These are phyloP conservation scores for Globisporangium uncinulatum DNA, from an alignment of 352 stramenopile genomes.

Conservation along the genomic window DNA sequence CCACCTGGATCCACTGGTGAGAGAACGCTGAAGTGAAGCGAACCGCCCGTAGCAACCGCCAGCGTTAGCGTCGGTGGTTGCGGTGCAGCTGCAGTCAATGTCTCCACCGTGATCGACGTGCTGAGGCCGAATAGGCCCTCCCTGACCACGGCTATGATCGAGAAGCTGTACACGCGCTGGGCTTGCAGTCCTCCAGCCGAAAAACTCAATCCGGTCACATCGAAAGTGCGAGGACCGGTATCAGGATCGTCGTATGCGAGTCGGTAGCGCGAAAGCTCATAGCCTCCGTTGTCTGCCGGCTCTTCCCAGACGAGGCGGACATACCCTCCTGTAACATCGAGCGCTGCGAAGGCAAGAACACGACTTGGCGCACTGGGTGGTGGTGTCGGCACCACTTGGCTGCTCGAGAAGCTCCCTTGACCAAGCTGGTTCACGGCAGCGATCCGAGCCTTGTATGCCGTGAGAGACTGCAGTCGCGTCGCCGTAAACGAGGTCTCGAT, in stretches of 20 bases:
- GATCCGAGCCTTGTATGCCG: slow-evolving; percentile 21
- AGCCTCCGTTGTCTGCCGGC: slow-evolving; percentile 27
- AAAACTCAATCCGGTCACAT: slow-evolving; percentile 1
- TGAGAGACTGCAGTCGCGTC: slow-evolving; percentile 19
- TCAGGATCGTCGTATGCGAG: slow-evolving; percentile 17
- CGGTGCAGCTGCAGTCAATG: slow-evolving; percentile 12
- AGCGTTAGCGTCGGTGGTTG: slow-evolving; percentile 20
- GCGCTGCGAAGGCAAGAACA: slow-evolving; percentile 13
- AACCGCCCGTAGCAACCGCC: slow-evolving; percentile 35
- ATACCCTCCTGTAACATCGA: slow-evolving; percentile 20
- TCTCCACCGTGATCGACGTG: slow-evolving; percentile 8
- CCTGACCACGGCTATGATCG: slow-evolving; percentile 12
- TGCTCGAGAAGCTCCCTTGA: slow-evolving; percentile 18
- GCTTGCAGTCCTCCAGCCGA: slow-evolving; percentile 22
- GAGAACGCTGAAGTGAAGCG: slow-evolving; percentile 28
- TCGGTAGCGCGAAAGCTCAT: slow-evolving; percentile 18
- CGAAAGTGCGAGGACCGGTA: slow-evolving; percentile 4
- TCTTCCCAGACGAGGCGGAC: slow-evolving; percentile 21
- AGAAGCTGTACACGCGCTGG: slow-evolving; percentile 23
- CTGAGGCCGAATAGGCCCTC: background rate
- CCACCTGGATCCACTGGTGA: slow-evolving; percentile 38
- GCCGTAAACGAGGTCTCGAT: background rate
- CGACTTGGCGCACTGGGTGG: slow-evolving; percentile 16
- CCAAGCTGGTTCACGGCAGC: slow-evolving; percentile 20
- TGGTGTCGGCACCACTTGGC: slow-evolving; percentile 12